Conservation (phyloP, 345 rosid species). For the Salix dunnii region DNA sequence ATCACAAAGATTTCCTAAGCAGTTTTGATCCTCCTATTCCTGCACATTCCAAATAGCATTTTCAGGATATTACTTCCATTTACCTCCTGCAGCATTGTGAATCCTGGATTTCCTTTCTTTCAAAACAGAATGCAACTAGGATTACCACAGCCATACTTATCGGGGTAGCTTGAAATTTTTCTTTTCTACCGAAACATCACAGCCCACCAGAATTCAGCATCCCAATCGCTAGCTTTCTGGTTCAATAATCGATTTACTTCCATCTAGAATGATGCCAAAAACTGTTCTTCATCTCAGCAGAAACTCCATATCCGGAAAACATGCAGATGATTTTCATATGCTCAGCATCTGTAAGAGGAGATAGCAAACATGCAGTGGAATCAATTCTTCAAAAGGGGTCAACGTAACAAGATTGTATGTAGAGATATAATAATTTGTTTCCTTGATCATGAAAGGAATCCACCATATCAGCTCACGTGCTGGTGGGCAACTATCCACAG, state of each 20-base stretch:
- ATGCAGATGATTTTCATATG: slow-evolving; percentile 44
- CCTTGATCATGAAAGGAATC: too few species aligned
- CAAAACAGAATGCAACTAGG: too few species aligned
- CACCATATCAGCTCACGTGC: slow-evolving; percentile 21
- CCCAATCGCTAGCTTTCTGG: neutral
- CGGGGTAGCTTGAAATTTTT: neutral
- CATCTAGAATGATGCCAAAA: neutral
- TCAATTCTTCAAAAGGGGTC: slow-evolving; percentile 37
- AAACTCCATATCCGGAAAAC: slow-evolving; percentile 47
- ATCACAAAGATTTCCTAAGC: too few species aligned
- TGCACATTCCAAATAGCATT: too few species aligned
- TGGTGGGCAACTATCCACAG: too few species aligned
- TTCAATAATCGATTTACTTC: neutral
- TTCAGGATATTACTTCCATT: too few species aligned
- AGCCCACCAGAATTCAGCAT: neutral
- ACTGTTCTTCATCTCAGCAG: slow-evolving; percentile 31
- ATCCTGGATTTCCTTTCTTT: too few species aligned
- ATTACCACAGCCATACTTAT: too few species aligned
- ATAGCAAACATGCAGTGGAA: slow-evolving; percentile 45
- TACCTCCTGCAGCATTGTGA: too few species aligned
- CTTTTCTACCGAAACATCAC: neutral
- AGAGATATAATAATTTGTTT: slow-evolving; percentile 21
- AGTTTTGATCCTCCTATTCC: too few species aligned
- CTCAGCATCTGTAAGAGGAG: slow-evolving; percentile 50
- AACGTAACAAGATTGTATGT: slow-evolving; percentile 50